Conservation (phyloP, 2,329 filamentous ascomycete genomes). For the Coniochaeta sp. region DNA sequence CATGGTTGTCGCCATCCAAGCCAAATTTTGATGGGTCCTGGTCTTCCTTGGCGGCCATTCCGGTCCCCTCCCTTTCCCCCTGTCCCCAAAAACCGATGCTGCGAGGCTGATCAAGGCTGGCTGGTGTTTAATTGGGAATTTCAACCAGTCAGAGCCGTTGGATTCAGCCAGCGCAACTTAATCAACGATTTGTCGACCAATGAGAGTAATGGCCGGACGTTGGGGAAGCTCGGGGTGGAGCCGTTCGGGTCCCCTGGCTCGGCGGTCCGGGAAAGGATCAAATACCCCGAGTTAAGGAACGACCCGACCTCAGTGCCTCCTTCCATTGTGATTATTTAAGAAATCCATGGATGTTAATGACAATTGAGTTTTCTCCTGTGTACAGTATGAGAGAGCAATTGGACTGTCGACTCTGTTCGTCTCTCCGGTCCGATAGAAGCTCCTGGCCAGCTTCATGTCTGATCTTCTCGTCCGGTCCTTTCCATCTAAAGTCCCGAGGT, state of each 20-base stretch:
- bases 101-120: conserved; percentile 4
- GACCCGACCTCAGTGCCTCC: neutral
- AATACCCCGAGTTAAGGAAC: neutral
- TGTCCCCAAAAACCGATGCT: conserved; percentile 5
- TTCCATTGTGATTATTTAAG: too few relatives aligned
- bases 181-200: neutral
- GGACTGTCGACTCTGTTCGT: too few relatives aligned
- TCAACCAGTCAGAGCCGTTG: conserved; percentile 2
- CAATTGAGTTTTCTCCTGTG: too few relatives aligned
- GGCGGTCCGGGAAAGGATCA: neutral
- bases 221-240: conserved; percentile 15
- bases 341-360: too few relatives aligned
- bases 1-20: conserved; percentile 1
- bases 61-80: neutral
- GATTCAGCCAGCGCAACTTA: conserved; percentile 6
- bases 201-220: conserved; percentile 17
- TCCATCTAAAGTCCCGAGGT: too few relatives aligned
- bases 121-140: neutral
- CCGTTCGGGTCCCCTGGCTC: neutral
- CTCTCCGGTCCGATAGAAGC: too few relatives aligned
- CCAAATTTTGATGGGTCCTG: conserved; percentile 2
- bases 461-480: too few relatives aligned
- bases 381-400: too few relatives aligned
- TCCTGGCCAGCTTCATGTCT: too few relatives aligned
- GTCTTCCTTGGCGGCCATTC: neutral